Evolutionary conservation across 805 yeast species (phyloP).

Genomic region (Nakazawaea ishiwadae): DNA sequence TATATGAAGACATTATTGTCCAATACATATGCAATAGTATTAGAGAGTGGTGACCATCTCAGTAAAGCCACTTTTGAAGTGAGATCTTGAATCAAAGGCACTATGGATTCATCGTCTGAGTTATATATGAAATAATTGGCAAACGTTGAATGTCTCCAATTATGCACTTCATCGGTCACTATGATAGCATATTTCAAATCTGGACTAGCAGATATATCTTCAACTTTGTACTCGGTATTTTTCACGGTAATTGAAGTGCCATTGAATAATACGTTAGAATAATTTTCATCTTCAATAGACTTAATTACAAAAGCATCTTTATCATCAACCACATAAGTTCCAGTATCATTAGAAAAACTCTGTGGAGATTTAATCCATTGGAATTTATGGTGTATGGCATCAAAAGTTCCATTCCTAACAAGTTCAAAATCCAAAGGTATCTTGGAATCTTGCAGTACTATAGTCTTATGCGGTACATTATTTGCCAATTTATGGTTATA

Average conservation of each 20-base stretch:
- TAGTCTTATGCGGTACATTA: not conserved
- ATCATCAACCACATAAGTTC: constrained; percentile 55
- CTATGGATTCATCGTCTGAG: constrained; percentile 15
- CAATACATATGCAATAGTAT: constrained; percentile 57
- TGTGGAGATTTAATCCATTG: constrained; percentile 66
- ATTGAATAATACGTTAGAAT: constrained; percentile 42
- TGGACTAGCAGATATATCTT: constrained; percentile 59
- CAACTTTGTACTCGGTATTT: constrained; percentile 40
- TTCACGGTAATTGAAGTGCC: constrained; percentile 40
- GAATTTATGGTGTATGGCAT: constrained; percentile 46
- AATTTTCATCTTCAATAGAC: constrained; percentile 41
- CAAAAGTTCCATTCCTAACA: constrained; percentile 52
- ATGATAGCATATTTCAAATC: constrained; percentile 55
- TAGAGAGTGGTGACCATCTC: constrained; percentile 72
- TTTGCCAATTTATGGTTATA: not conserved
- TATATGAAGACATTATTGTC: constrained; percentile 67
- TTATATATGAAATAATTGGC: constrained; percentile 20
- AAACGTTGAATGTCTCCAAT: constrained; percentile 50
- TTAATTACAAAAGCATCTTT: constrained; percentile 49
- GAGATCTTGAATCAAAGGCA: constrained; percentile 21
- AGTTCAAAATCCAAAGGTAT: constrained; percentile 34
- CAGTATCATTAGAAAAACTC: constrained; percentile 50
- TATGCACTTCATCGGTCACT: constrained; percentile 55
- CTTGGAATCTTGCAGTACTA: constrained; percentile 11
- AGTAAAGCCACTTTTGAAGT: constrained; percentile 40